Conservation (phyloP, 352 stramenopile species). For the Pythium coloratum region DNA sequence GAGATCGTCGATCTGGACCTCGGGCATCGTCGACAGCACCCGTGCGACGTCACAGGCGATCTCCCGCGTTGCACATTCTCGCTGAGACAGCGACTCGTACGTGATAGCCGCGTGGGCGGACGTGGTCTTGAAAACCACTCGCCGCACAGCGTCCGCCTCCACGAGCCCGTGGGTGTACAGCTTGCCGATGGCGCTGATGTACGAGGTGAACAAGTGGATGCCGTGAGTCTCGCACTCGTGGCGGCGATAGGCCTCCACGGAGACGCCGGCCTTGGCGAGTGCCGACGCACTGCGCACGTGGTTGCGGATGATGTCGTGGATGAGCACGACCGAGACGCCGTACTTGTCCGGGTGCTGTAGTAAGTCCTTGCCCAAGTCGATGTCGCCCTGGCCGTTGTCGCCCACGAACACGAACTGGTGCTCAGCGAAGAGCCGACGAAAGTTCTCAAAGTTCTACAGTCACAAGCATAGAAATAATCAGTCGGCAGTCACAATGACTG, state of each 20-base stretch:
- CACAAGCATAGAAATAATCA: not conserved
- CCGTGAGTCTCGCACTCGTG: slow-evolving; percentile 63
- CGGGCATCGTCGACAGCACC: slow-evolving; percentile 56
- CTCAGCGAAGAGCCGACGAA: slow-evolving; percentile 70
- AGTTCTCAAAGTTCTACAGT: slow-evolving; percentile 70
- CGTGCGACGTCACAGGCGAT: slow-evolving; percentile 59
- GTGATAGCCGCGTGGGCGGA: slow-evolving; percentile 53
- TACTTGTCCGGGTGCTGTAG: slow-evolving; percentile 53
- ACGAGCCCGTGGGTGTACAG: slow-evolving; percentile 57
- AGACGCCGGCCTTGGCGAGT: slow-evolving; percentile 18
- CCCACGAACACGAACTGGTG: slow-evolving; percentile 80
- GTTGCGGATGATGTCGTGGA: slow-evolving; percentile 84
- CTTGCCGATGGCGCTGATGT: slow-evolving; percentile 70
- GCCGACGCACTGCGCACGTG: slow-evolving; percentile 29
- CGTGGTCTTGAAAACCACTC: slow-evolving; percentile 63
- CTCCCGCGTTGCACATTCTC: slow-evolving; percentile 52
- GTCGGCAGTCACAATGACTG: no score
- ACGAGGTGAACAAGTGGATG: slow-evolving; percentile 75
- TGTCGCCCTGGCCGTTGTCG: slow-evolving; percentile 82
- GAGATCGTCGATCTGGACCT: slow-evolving; percentile 51
- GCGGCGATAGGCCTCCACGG: slow-evolving; percentile 46
- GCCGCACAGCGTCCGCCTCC: slow-evolving; percentile 47
- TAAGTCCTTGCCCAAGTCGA: slow-evolving; percentile 75
- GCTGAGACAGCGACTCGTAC: slow-evolving; percentile 64
- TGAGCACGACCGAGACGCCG: slow-evolving; percentile 60